These are phyloP conservation scores for Trametes cubensis DNA, from an alignment of 768 basidiomycete species.

Conservation along the genomic window DNA sequence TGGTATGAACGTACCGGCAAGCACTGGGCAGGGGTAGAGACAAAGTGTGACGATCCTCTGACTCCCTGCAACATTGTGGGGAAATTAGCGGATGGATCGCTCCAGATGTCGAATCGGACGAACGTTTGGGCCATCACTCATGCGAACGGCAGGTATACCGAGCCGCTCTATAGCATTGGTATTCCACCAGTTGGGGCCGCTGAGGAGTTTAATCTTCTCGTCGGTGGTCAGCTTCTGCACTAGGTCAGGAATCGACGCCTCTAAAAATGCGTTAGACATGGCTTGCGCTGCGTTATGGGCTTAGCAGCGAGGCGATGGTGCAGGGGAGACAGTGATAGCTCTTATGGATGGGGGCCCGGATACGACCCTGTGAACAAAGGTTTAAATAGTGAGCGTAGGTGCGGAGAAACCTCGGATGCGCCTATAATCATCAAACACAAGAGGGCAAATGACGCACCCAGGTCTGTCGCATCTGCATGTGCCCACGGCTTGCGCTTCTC, in stretches of 20 bases:
- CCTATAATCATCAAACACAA: conserved; percentile 2
- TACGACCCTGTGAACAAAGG: background rate
- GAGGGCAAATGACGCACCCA: conserved; percentile 8
- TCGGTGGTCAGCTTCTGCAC: conserved; percentile 54
- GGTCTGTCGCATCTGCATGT: background rate
- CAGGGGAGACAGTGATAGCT: background rate
- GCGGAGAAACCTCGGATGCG: conserved; percentile 22
- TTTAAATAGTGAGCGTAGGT: background rate
- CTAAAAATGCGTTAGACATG: conserved; percentile 50
- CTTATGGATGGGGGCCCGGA: background rate
- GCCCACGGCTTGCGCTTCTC: no score
- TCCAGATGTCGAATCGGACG: conserved; percentile 1
- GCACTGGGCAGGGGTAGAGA: conserved; percentile 65
- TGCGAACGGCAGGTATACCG: conserved; percentile 65
- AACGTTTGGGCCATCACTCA: conserved; percentile 74
- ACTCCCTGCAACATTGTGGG: conserved; percentile 51
- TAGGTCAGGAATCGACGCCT: conserved; percentile 56
- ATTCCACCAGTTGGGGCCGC: conserved; percentile 75
- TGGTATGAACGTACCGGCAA: conserved; percentile 50
- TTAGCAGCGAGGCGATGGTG: background rate
- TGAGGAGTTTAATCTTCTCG: conserved; percentile 65
- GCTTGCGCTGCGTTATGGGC: background rate
- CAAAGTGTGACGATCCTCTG: conserved; percentile 66
- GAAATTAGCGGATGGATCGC: background rate
- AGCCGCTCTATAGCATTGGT: conserved; percentile 59